These are phyloP conservation scores for Coriaria nepalensis DNA, from an alignment of 306 rosid genomes.

Conservation along the genomic window DNA sequence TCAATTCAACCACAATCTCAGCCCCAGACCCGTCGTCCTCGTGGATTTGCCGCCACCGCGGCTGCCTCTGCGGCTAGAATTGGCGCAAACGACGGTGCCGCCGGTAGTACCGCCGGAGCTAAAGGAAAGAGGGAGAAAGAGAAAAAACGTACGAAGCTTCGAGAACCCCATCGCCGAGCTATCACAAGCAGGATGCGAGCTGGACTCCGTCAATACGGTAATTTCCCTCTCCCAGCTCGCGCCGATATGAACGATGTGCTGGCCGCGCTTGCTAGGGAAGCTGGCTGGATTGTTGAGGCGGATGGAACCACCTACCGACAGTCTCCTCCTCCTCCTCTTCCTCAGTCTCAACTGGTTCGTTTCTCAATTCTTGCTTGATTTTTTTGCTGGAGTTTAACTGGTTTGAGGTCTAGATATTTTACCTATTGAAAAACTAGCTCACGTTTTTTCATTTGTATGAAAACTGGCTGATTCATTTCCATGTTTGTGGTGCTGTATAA, in stretches of 20 bases:
- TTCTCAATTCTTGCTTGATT: neutral
- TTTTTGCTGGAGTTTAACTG: neutral
- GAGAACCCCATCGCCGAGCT: conserved; percentile 95
- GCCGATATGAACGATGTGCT: conserved; percentile 98
- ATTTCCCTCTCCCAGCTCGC: conserved; percentile 91
- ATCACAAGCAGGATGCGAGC: conserved; percentile 95
- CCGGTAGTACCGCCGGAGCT: conserved; percentile 15
- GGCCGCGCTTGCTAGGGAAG: conserved; percentile 96
- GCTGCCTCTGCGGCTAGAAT: conserved; percentile 13
- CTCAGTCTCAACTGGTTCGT: conserved; percentile 25
- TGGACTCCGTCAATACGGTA: conserved; percentile 93
- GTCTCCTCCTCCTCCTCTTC: conserved; percentile 46
- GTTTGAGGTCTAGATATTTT: neutral
- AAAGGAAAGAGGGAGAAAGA: conserved; percentile 79
- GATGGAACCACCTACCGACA: conserved; percentile 86
- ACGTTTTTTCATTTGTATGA: too few species aligned
- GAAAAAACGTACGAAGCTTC: conserved; percentile 95
- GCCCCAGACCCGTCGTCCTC: conserved; percentile 65
- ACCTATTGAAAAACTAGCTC: too few species aligned
- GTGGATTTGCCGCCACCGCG: conserved; percentile 77
- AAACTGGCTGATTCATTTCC: neutral
- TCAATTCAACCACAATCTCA: conserved; percentile 15
- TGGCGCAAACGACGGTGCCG: conserved; percentile 2
- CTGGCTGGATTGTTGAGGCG: conserved; percentile 88
- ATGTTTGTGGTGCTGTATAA: neutral